These are phyloP conservation scores for Vachellia pachyceras DNA, from an alignment of 306 rosid species.

Conservation along the genomic window DNA sequence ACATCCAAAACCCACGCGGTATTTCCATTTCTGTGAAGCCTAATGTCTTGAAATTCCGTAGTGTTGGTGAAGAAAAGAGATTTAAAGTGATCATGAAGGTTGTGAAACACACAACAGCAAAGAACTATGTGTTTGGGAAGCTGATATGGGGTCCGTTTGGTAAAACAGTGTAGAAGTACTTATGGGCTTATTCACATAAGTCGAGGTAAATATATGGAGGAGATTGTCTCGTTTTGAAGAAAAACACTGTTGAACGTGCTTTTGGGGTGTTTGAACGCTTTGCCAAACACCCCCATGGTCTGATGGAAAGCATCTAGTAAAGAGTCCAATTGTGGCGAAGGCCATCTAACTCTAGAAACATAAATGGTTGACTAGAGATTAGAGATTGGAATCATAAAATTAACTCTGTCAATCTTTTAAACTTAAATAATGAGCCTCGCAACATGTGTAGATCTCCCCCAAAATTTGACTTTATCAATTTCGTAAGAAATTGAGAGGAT, in stretches of 20 bases:
- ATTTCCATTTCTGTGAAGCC: slow-evolving; percentile 63
- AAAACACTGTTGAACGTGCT: no score
- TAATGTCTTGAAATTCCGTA: slow-evolving; percentile 57
- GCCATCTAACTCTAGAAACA: slow-evolving; percentile 43
- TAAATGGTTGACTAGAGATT: slow-evolving; percentile 12
- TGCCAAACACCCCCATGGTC: no score
- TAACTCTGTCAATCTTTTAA: background rate
- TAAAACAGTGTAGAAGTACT: no score
- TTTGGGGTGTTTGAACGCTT: no score
- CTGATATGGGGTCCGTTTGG: no score
- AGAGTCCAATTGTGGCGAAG: slow-evolving; percentile 80
- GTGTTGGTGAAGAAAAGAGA: slow-evolving; percentile 69
- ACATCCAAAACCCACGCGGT: slow-evolving; percentile 57
- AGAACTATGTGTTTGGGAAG: slow-evolving; percentile 68
- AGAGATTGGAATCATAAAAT: background rate
- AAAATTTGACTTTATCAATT: background rate
- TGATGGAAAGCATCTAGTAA: slow-evolving; percentile 75
- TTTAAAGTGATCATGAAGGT: slow-evolving; percentile 56
- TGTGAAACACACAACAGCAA: slow-evolving; percentile 39
- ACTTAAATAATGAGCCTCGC: background rate
- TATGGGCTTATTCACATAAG: no score
- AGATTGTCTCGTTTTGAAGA: no score
- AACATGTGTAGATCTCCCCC: background rate
- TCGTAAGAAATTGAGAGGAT: background rate
- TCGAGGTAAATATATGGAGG: no score